phyloP scores from a whole-genome alignment of 2,329 filamentous ascomycete species.

The Stachybotrys chartarum region DNA sequence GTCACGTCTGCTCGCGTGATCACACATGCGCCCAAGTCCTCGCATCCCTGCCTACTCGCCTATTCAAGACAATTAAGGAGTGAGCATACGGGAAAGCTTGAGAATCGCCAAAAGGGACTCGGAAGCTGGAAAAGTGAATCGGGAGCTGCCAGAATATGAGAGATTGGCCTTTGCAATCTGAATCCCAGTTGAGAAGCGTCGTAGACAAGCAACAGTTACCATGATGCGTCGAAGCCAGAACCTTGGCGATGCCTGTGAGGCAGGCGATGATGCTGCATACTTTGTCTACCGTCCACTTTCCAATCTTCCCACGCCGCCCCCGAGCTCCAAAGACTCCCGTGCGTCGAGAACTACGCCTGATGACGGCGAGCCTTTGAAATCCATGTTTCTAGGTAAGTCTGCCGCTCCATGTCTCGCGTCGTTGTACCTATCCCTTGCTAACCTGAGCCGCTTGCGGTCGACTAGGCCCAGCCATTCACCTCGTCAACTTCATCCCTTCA shows the following conservation, averaged over 20 bases:
- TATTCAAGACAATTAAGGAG: not conserved
- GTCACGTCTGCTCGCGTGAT: not conserved
- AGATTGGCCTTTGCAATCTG: not conserved
- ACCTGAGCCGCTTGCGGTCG: conserved; percentile 2
- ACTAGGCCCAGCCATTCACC: conserved; percentile 56
- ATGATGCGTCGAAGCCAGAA: conserved; percentile 6
- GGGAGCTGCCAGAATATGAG: not conserved
- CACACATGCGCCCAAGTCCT: not conserved
- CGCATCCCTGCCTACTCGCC: not conserved
- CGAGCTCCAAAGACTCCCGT: conserved; percentile 39
- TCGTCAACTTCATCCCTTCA: conserved; percentile 59
- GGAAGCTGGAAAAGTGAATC: not conserved
- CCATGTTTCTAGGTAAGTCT: conserved; percentile 26
- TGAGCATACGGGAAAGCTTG: not conserved
- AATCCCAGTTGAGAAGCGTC: not conserved
- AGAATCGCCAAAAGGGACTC: not conserved
- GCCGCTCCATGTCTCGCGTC: conserved; percentile 1
- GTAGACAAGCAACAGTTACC: not conserved
- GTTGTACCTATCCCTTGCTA: conserved; percentile 1
- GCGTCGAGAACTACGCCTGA: conserved; percentile 34
- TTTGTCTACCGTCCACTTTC: conserved; percentile 62
- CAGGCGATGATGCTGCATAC: conserved; percentile 43
- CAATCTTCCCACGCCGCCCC: conserved; percentile 60
- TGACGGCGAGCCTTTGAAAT: conserved; percentile 35
- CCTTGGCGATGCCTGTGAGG: conserved; percentile 8